Evolutionary conservation across 371 early-diverging fungal genomes (phyloP).

Genomic region (Mucor sp.): DNA sequence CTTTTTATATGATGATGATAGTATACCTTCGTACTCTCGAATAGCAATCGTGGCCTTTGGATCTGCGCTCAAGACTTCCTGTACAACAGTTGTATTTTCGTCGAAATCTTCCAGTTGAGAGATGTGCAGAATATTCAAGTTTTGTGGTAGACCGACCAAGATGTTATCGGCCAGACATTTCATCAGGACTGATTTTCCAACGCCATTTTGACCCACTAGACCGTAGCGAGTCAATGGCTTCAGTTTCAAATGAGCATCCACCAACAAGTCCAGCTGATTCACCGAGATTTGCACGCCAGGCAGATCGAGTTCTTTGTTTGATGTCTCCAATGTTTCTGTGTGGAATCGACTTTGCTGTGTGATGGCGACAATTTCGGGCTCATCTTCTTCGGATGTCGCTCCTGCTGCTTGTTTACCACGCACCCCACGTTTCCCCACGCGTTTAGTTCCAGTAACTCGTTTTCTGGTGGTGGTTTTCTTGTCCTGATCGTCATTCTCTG

Average conservation of each 20-base stretch:
- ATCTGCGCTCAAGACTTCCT: constrained; percentile 77
- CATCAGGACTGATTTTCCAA: constrained; percentile 90
- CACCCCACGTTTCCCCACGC: constrained; percentile 11
- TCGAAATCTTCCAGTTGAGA: constrained; percentile 67
- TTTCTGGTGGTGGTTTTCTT: not conserved
- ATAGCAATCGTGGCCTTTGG: constrained; percentile 43
- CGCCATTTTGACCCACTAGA: constrained; percentile 87
- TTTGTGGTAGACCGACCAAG: constrained; percentile 81
- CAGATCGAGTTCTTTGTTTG: constrained; percentile 63
- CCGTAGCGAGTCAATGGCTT: constrained; percentile 71
- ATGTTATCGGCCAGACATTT: constrained; percentile 68
- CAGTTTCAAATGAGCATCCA: constrained; percentile 66
- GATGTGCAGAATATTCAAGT: constrained; percentile 78
- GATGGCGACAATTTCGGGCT: constrained; percentile 68
- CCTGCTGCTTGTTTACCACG: constrained; percentile 10
- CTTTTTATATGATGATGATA: not conserved
- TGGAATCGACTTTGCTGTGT: constrained; percentile 90
- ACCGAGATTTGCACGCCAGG: constrained; percentile 75
- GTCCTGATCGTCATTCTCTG: not conserved
- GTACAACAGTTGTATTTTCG: constrained; percentile 54
- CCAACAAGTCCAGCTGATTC: constrained; percentile 59
- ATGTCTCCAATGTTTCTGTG: constrained; percentile 74
- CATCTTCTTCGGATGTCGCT: constrained; percentile 2
- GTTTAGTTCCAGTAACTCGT: not conserved
- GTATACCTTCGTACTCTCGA: constrained; percentile 38